A percentile compares a stretch with the other conserved stretches of the same genome.
These are phyloP conservation scores for Karstenula rhodostoma DNA, from an alignment of 2,329 filamentous ascomycete species.

Conservation along the genomic window DNA sequence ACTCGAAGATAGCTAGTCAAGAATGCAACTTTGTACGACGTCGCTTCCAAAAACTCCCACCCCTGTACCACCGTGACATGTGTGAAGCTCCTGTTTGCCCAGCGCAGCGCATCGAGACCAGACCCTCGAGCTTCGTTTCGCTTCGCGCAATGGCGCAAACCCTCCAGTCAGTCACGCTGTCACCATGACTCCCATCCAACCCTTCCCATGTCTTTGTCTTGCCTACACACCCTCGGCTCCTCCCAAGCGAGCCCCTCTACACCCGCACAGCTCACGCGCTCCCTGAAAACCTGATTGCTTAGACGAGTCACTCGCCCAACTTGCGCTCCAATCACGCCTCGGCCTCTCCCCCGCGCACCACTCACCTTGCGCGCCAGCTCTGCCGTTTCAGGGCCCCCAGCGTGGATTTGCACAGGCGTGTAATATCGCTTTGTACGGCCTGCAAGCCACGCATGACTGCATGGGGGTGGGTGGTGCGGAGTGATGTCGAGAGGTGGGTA, in stretches of 20 bases:
- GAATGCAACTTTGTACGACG: conserved; percentile 9
- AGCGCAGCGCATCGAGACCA: too few relatives aligned
- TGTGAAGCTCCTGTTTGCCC: not conserved
- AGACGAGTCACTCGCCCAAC: not conserved
- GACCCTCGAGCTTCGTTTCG: not conserved
- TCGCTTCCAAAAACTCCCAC: not conserved
- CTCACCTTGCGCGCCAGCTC: not conserved
- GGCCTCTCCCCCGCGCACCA: not conserved
- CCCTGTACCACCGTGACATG: not conserved
- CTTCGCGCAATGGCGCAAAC: conserved; percentile 9
- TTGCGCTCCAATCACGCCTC: conserved; percentile 9
- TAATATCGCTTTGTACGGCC: not conserved
- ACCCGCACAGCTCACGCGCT: conserved; percentile 17
- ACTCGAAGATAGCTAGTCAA: conserved; percentile 9
- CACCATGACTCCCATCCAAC: conserved; percentile 9
- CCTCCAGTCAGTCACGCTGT: not conserved
- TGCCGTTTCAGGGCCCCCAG: not conserved
- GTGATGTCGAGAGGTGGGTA: not conserved
- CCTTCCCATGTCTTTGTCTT: conserved; percentile 4
- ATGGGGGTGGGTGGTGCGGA: not conserved
- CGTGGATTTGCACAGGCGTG: not conserved
- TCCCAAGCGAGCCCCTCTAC: conserved; percentile 11
- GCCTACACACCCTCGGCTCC: conserved; percentile 14
- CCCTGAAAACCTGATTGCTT: conserved; percentile 13
- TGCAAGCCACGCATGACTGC: conserved; percentile 11